Conservation (phyloP, 345 rosid species). For the Cardiospermum halicacabum region DNA sequence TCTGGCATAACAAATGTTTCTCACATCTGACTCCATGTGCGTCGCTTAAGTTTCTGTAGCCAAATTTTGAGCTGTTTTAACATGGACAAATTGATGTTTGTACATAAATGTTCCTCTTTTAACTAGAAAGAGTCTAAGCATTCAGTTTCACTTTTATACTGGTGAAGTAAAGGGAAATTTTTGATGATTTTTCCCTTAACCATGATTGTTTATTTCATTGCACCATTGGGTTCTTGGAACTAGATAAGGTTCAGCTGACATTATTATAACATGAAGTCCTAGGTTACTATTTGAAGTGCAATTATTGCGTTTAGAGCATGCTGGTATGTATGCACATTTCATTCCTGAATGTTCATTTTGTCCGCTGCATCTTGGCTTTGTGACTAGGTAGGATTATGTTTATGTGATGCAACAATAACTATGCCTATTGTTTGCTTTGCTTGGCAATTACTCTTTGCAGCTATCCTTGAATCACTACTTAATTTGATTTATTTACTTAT, state of each 20-base stretch:
- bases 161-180: neutral
- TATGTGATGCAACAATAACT: neutral
- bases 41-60: neutral
- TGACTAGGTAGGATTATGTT: neutral
- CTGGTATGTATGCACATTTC: neutral
- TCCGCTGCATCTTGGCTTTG: neutral
- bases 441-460: conserved; percentile 9
- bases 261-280: neutral
- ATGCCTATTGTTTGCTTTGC: neutral
- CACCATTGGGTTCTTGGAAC: neutral
- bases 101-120: neutral
- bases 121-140: neutral
- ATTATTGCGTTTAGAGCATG: neutral
- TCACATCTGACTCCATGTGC: neutral
- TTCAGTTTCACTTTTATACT: neutral
- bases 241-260: neutral
- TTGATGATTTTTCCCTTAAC: neutral
- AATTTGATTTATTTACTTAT: conserved; percentile 12
- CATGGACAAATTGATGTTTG: neutral
- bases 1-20: neutral
- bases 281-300: neutral
- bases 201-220: neutral
- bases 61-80: neutral
- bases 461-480: conserved; percentile 11
- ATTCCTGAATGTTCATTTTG: neutral